These are phyloP conservation scores for Pleurotus salmoneostramineus DNA, from an alignment of 768 basidiomycete species.

Conservation along the genomic window DNA sequence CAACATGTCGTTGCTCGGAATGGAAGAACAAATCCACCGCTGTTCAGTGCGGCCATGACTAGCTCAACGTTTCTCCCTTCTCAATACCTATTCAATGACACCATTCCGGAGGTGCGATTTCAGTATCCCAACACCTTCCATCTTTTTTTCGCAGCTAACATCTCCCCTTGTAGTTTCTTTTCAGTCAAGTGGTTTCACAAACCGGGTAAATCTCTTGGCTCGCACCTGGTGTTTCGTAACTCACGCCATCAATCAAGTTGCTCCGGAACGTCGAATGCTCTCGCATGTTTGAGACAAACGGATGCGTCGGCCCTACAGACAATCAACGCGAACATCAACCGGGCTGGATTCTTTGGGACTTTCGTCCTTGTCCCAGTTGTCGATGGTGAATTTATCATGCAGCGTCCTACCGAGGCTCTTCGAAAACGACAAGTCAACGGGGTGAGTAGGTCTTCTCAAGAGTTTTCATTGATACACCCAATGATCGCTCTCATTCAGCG, in stretches of 20 bases:
- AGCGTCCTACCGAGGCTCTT: slow-evolving; percentile 23
- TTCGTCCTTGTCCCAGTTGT: slow-evolving; percentile 27
- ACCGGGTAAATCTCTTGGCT: background rate
- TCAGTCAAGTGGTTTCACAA: slow-evolving; percentile 6
- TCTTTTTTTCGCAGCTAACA: background rate
- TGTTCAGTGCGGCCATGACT: slow-evolving; percentile 24
- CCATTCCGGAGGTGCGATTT: slow-evolving; percentile 20
- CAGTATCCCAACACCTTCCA: background rate
- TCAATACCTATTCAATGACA: slow-evolving; percentile 25
- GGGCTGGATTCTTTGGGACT: slow-evolving; percentile 19
- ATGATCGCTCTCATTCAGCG: slow-evolving; percentile 9
- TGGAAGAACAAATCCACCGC: slow-evolving; percentile 24
- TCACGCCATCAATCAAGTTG: slow-evolving; percentile 11
- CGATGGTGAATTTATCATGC: slow-evolving; percentile 25
- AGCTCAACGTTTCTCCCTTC: slow-evolving; percentile 24
- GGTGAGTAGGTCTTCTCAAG: slow-evolving; percentile 13
- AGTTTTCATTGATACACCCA: slow-evolving; percentile 4
- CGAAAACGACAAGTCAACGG: slow-evolving; percentile 21
- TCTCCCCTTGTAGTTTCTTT: slow-evolving; percentile 1
- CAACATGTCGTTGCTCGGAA: slow-evolving; percentile 28
- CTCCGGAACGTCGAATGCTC: background rate
- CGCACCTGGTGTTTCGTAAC: background rate
- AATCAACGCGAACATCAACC: slow-evolving; percentile 19
- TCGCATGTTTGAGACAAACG: slow-evolving; percentile 12
- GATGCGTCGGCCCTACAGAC: slow-evolving; percentile 14